Percentiles rank a stretch among this genome's conserved stretches.
Evolutionary conservation across 495 filamentous ascomycete genomes (phyloP).

Genomic region (Peziza echinospora): DNA sequence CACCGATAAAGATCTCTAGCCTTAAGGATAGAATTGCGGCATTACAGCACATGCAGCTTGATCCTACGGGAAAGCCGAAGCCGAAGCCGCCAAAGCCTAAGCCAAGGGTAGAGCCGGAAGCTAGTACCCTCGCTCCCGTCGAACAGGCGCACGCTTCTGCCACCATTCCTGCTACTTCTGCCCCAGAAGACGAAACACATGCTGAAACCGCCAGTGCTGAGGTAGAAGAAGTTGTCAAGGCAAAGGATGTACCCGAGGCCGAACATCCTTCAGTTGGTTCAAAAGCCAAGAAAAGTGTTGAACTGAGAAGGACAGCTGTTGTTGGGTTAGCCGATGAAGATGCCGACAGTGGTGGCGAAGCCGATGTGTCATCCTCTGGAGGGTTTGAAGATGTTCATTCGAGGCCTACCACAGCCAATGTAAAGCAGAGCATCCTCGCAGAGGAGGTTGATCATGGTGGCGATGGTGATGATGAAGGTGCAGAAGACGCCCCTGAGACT

Average conservation of each 20-base stretch:
- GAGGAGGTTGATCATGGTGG: too few species aligned
- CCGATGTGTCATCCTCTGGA: constrained; percentile 69
- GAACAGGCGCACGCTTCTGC: too few species aligned
- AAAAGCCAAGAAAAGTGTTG: constrained; percentile 10
- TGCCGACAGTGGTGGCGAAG: constrained; percentile 30
- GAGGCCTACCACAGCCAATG: too few species aligned
- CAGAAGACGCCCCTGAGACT: constrained; percentile 10
- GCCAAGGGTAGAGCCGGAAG: constrained; percentile 40
- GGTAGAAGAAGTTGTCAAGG: background rate
- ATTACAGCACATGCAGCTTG: constrained; percentile 80
- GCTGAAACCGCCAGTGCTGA: background rate
- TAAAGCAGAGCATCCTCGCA: too few species aligned
- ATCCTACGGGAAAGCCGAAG: constrained; percentile 82
- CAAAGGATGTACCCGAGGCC: constrained; percentile 2
- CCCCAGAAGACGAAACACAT: background rate
- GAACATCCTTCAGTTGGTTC: constrained; percentile 2
- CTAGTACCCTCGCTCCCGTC: too few species aligned
- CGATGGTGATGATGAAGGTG: background rate
- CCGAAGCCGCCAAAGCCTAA: constrained; percentile 52
- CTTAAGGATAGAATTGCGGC: constrained; percentile 87
- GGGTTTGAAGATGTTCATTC: constrained; percentile 74
- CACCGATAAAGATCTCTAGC: constrained; percentile 71
- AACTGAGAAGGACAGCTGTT: constrained; percentile 6
- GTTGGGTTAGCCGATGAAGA: background rate
- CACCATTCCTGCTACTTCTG: background rate